Base-by-base conservation (phyloP, 495 filamentous ascomycete species). In the Glarea lozoyensis region DNA sequence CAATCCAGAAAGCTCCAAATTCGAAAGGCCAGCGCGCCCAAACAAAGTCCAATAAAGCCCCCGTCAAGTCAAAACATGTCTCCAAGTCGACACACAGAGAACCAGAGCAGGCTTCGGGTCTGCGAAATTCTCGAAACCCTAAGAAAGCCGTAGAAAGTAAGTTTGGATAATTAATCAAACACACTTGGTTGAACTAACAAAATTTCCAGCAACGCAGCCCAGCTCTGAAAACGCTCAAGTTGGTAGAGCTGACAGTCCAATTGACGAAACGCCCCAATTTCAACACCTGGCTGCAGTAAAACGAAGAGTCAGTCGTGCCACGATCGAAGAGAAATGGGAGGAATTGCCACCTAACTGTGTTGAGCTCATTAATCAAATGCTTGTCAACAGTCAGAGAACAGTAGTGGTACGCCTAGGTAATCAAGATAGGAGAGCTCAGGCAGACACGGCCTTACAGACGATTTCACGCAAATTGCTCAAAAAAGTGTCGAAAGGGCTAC, bases 301-400 rank as follows among this genome's bases (percentile, higher is more conserved):
- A 22, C 52, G 43, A 0, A 31, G 25, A 37, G 64, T 84, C 24
- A 62, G 77, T 5, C 72, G 74, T 49, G 60, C 67, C 23, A 72
- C 65, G 2, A 75, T 82, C 55, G 69, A 67, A 30, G 58, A 66
- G 10, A 78, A 73, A 64, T 82, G 78, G 78, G 63, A 63, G n/a
- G 63, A 65, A 16, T 62, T 80, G 2, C 63, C 75, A 0, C 65
- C 67, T 21, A 56, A 63, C 4, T 68, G 65, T 3, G 68, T 76
- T 50, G 63, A 69, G 17, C 73, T 67, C 37, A 65, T 79, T 29
- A 61, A 63, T 30, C 65, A 69, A 42, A 56, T 81, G 46, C 66
- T 82, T 19, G 60, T 63, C 22, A 61, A 71, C 7, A 52, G 75
- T 11, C 72, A 79, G 53, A 61, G 72, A 27, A 70, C 77, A 20